phyloP scores from a whole-genome alignment of 352 stramenopile genomes.

The Aphanomyces stellatus region DNA sequence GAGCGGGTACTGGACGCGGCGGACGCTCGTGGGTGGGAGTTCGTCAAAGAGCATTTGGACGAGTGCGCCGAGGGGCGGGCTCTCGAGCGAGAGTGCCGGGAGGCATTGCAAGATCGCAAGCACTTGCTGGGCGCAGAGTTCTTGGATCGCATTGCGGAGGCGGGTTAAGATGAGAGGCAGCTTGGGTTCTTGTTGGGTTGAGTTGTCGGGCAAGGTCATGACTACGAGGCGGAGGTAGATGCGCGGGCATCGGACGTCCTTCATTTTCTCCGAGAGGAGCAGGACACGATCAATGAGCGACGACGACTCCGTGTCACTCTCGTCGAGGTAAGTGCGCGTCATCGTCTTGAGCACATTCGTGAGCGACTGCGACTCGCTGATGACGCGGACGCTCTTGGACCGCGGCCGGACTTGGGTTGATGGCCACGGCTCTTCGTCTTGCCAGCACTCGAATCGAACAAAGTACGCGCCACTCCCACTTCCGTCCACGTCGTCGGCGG shows the following conservation, averaged over 20 bases:
- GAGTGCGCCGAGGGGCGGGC: constrained; percentile 43
- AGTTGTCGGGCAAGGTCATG: constrained; percentile 6
- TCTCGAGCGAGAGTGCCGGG: constrained; percentile 39
- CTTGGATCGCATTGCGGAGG: constrained; percentile 64
- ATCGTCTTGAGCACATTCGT: constrained; percentile 14
- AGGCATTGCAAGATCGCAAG: constrained; percentile 60
- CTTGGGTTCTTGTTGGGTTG: constrained; percentile 48
- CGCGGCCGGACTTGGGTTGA: neutral
- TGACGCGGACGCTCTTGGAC: constrained; percentile 14
- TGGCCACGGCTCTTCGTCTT: constrained; percentile 26
- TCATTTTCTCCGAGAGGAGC: neutral
- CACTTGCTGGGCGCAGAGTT: constrained; percentile 79
- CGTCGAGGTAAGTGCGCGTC: neutral
- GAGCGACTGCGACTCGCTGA: neutral
- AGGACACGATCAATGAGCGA: constrained; percentile 5
- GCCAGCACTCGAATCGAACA: constrained; percentile 71
- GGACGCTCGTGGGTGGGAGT: constrained; percentile 44
- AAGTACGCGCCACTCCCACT: constrained; percentile 78
- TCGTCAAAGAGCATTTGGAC: constrained; percentile 70
- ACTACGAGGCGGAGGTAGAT: constrained; percentile 17
- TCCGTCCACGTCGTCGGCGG: constrained; percentile 48
- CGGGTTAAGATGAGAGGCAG: constrained; percentile 61
- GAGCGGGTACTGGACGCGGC: constrained; percentile 57
- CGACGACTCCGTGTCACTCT: neutral
- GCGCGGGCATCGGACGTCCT: neutral